phyloP scores from a whole-genome alignment of 345 rosid species.

The Hypericum perforatum region DNA sequence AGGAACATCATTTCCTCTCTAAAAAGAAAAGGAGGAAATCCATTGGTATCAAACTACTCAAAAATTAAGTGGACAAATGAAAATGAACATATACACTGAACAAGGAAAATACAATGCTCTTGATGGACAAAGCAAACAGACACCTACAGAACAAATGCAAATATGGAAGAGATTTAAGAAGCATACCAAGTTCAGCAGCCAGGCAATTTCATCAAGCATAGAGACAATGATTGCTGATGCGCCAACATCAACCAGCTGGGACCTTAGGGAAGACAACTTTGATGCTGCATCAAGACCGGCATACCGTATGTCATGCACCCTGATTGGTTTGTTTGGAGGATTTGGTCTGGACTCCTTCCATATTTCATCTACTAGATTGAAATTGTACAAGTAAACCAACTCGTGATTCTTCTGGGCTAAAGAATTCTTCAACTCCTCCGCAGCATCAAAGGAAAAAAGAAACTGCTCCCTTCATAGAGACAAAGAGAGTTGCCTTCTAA shows the following conservation, averaged over 20 bases:
- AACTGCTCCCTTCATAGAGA: conserved; percentile 90
- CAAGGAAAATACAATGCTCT: no score
- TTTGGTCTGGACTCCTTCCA: conserved; percentile 86
- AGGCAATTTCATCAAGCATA: conserved; percentile 95
- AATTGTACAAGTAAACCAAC: conserved; percentile 63
- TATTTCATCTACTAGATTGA: conserved; percentile 74
- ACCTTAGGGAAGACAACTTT: conserved; percentile 59
- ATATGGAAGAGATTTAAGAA: conserved; percentile 3
- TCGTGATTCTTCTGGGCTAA: conserved; percentile 69
- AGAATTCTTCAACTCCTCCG: conserved; percentile 80
- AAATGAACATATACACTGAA: no score
- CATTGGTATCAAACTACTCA: conserved; percentile 3
- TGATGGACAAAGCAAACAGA: no score
- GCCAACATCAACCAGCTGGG: conserved; percentile 54
- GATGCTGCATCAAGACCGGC: conserved; percentile 76
- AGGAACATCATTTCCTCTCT: conserved; percentile 96
- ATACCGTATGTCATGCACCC: conserved; percentile 77
- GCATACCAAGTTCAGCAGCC: conserved; percentile 86
- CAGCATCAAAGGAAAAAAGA: conserved; percentile 89
- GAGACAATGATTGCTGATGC: conserved; percentile 78
- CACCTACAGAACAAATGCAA: background rate
- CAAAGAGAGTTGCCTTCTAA: conserved; percentile 9
- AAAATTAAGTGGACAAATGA: background rate
- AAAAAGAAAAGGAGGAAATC: conserved; percentile 19
- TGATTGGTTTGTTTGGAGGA: conserved; percentile 63